Base-by-base conservation (phyloP, 1,284 basidiomycete species). In the Heliocybe sulcata region DNA sequence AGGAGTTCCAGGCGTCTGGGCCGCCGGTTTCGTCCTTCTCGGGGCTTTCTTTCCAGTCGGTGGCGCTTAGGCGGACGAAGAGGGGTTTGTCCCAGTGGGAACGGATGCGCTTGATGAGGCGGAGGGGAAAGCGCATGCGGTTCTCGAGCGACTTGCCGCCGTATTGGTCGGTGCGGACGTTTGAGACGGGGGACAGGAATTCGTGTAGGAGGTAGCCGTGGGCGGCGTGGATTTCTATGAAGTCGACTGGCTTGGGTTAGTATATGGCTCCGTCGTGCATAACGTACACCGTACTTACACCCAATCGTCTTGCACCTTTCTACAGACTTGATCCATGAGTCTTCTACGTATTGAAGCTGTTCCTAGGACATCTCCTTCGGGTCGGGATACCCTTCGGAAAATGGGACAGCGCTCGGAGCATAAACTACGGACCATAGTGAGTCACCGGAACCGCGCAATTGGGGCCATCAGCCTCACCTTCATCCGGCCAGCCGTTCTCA, bases 181-280 rank as follows among this genome's bases (percentile, higher is more conserved):
- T 92, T 38, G 84, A 85, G 27, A 90, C 63, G 0, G 90, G 89
- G 6, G 84, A 88, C 16, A 83, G 63, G 68, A 90, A 92, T 33
- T 70, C 66, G 65, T 83, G 79, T 4, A 83, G 26, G 23, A 86
- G 75, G 67, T 87, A 87, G 20, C 85, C 82, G 64, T 92, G 88
- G 1, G 83, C 79, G 22, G 74, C 79, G 67, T 92, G 90, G 20
- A 92, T 66, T 66, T 95, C 90, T 57, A 95, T 85, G 61, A 89
- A 91, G 69, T 95, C 91, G 65, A 83, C 81, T 83, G 35, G 19
- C 12, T 35, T 14, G 53, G 14, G 45, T 25, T 8, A 29, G 45
- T 27, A 22, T 20, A 1, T 35, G 12, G 47, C 29, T 55, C 29
- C 6, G 4, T 31, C 29, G 29, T 59, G 54, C n/a, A 31, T 53